Evolutionary conservation across 2,329 filamentous ascomycete genomes (phyloP).

Genomic region (Penicillium capsulatum): DNA sequence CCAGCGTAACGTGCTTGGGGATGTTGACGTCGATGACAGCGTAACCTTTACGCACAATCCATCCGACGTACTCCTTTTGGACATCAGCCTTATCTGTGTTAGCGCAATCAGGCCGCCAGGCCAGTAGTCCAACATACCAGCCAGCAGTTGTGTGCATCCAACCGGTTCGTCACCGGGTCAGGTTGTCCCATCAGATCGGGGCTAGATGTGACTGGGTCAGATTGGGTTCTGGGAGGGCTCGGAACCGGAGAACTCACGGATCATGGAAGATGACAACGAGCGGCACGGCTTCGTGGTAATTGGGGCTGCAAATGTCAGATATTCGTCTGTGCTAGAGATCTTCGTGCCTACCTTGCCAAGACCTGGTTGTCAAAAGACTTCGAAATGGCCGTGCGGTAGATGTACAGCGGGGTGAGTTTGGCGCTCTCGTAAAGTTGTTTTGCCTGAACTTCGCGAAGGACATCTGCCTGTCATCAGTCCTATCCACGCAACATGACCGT

Average conservation of each 20-base stretch:
- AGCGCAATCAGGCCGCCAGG: slow-evolving; percentile 16
- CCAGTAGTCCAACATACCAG: slow-evolving; percentile 58
- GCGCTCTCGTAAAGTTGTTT: slow-evolving; percentile 66
- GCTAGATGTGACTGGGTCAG: slow-evolving; percentile 37
- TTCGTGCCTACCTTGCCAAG: slow-evolving; percentile 60
- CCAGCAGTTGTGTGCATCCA: slow-evolving; percentile 83
- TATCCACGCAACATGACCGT: background rate
- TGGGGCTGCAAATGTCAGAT: slow-evolving; percentile 45
- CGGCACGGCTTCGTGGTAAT: slow-evolving; percentile 61
- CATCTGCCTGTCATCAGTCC: slow-evolving; percentile 49
- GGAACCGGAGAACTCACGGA: slow-evolving; percentile 55
- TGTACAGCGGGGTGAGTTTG: slow-evolving; percentile 73
- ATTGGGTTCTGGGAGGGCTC: slow-evolving; percentile 8
- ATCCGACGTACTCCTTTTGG: slow-evolving; percentile 74
- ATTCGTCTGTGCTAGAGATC: background rate
- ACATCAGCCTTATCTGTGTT: slow-evolving; percentile 65
- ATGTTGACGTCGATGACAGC: slow-evolving; percentile 90
- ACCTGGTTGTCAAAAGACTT: slow-evolving; percentile 83
- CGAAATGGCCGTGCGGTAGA: slow-evolving; percentile 68
- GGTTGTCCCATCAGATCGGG: slow-evolving; percentile 66
- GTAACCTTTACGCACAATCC: slow-evolving; percentile 72
- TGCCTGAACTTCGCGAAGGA: slow-evolving; percentile 73
- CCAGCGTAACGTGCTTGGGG: slow-evolving; percentile 67
- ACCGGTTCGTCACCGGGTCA: slow-evolving; percentile 64
- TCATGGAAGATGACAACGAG: slow-evolving; percentile 88